Evolutionary conservation across 1,284 basidiomycete species (phyloP), one percentile per base, ranked within the genome.

Genomic region (Caloboletus firmus): DNA sequence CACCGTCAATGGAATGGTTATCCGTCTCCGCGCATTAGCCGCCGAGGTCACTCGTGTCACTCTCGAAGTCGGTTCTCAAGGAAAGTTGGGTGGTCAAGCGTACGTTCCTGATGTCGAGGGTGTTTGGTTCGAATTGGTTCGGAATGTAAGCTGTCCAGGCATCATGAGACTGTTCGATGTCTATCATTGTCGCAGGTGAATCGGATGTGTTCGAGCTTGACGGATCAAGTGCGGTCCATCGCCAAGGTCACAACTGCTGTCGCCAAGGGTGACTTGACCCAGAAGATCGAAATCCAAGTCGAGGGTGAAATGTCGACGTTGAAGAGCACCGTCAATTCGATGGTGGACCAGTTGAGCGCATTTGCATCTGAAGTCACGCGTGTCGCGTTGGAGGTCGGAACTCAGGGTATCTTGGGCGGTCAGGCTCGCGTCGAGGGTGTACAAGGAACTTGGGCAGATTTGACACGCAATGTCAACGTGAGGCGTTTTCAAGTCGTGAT

Each of bases 1-100:
- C 58, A 99, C 95, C 35, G 95, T 99, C 71, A 99, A 99, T 69
- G 91, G 91, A 72, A 98, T 98, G 97, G 94, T 96, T 41, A 87
- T 95, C 59, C 79, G 91, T 66, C 79, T 98, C 35, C 83, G 95
- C 52, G 84, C 91, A 54, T 76, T 99, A 55, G 95, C 97, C 36
- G 93, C 93, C 26, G 97, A 99, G 76, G 96, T 99, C 55, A 97
- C 95, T 24, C 81, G 96, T 54, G 97, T 99, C 41, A 96, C 95
- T 4, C 78, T 95, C 48, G 93, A 97, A 78, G 95, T 97, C 71
- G 94, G 94, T 62, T 90, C 83, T 44, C 82, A 87, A 78, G 95
- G 94, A 51, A 94, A 94, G 73, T 77, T 97, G 59, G 95, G 95
- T 63, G 93, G 94, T 53, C 90, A 92, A 70, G 95, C 94, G 6